A percentile compares a stretch with the other conserved stretches of the same genome.
These are phyloP conservation scores for Scutellaria barbata DNA, from an alignment of 257 asterid genomes.

Conservation along the genomic window DNA sequence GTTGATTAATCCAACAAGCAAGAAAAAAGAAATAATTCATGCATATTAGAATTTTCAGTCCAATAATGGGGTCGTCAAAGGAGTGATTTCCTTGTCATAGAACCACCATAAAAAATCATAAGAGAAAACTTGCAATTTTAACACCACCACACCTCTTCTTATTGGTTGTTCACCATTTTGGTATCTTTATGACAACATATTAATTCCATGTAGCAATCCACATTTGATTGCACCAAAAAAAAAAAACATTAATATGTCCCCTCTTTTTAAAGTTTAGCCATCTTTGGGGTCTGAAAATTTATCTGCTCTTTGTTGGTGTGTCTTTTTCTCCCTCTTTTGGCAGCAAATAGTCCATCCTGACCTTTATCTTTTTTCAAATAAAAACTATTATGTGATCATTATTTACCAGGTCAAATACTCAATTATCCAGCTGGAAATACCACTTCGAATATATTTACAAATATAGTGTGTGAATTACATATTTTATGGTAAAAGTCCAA, in stretches of 20 bases:
- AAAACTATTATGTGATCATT: background rate
- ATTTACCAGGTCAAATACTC: too few species aligned
- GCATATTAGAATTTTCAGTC: background rate
- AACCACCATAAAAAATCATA: conserved; percentile 34
- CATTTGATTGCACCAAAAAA: conserved; percentile 18
- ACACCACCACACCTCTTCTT: background rate
- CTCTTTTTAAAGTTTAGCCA: conserved; percentile 1
- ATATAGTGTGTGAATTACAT: too few species aligned
- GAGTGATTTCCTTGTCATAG: conserved; percentile 61
- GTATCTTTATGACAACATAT: conserved; percentile 32
- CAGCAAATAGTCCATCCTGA: background rate
- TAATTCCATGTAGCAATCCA: conserved; percentile 28
- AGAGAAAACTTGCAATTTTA: background rate
- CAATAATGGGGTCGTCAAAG: conserved; percentile 42
- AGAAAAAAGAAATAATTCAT: background rate
- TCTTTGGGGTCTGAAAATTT: conserved; percentile 22
- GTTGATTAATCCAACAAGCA: background rate
- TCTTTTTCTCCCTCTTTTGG: conserved; percentile 28
- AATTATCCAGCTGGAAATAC: too few species aligned
- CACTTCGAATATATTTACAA: too few species aligned
- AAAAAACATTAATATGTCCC: background rate
- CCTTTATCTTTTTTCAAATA: conserved; percentile 15
- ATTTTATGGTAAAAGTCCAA: too few species aligned
- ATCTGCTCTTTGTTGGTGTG: background rate
- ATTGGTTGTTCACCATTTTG: conserved; percentile 22